These are phyloP conservation scores for Aureobasidium melanogenum DNA, from an alignment of 2,329 filamentous ascomycete genomes.

Conservation along the genomic window DNA sequence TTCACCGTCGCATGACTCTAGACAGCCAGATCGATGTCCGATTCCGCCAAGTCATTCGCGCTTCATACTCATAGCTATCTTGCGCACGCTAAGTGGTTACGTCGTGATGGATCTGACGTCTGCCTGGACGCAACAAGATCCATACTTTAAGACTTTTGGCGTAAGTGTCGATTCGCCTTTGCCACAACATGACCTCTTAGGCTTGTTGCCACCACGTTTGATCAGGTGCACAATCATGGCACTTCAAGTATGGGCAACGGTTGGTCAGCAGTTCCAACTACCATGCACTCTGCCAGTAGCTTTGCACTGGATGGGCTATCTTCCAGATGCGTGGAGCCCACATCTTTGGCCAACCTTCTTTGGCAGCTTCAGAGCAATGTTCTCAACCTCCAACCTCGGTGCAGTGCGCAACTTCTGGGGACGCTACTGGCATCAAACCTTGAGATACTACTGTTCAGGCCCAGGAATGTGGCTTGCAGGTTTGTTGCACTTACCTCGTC, in stretches of 20 bases:
- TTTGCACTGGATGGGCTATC: constrained; percentile 16
- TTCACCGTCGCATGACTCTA: constrained; percentile 17
- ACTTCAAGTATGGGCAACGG: constrained; percentile 20
- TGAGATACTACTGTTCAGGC: constrained; percentile 20
- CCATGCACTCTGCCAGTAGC: constrained; percentile 18
- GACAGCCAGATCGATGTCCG: constrained; percentile 17
- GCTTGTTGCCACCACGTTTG: constrained; percentile 14
- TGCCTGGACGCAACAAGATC: constrained; percentile 18
- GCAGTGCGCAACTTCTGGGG: constrained; percentile 25
- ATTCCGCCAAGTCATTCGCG: constrained; percentile 3
- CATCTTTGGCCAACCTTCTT: constrained; percentile 23
- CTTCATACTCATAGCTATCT: constrained; percentile 16
- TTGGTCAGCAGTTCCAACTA: constrained; percentile 21
- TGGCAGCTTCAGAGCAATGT: constrained; percentile 14
- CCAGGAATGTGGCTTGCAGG: constrained; percentile 20
- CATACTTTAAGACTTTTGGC: constrained; percentile 19
- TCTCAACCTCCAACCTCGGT: constrained; percentile 14
- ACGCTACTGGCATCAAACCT: constrained; percentile 25
- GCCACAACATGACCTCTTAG: neutral
- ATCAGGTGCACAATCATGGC: constrained; percentile 19
- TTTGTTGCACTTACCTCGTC: constrained; percentile 12
- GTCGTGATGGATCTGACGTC: constrained; percentile 21
- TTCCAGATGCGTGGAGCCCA: constrained; percentile 19
- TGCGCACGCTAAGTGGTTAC: constrained; percentile 18
- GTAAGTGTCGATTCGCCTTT: constrained; percentile 16